These are phyloP conservation scores for Populus euphratica DNA, from an alignment of 345 rosid species.

Conservation along the genomic window DNA sequence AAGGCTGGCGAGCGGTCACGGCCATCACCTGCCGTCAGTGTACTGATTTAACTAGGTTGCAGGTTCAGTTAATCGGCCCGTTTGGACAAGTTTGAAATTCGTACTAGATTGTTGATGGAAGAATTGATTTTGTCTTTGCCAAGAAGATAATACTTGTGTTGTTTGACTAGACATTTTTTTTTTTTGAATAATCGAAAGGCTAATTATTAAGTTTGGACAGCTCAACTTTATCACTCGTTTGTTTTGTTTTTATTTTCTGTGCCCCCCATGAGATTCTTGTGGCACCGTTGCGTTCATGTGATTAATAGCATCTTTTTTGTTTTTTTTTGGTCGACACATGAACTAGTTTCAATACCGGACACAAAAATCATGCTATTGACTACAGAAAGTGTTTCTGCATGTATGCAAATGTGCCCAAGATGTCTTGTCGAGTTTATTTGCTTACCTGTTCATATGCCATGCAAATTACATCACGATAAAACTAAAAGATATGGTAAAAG, in stretches of 20 bases:
- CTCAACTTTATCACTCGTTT: neutral
- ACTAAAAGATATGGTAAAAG: no score
- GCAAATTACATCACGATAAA: no score
- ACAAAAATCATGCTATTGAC: no score
- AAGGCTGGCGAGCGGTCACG: constrained; percentile 15
- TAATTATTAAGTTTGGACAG: neutral
- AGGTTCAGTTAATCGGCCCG: neutral
- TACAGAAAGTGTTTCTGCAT: no score
- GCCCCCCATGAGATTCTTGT: neutral
- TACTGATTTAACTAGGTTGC: constrained; percentile 13
- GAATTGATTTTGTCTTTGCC: neutral
- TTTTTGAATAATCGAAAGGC: neutral
- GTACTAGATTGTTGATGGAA: neutral
- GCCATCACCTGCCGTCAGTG: neutral
- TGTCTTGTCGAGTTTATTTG: no score
- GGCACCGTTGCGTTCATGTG: no score
- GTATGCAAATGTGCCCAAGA: no score
- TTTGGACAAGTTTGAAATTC: neutral
- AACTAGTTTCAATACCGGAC: no score
- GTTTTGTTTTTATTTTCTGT: neutral
- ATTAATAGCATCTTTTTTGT: no score
- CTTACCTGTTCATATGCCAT: no score
- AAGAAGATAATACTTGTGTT: neutral
- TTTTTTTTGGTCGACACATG: no score
- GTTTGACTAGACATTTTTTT: neutral